Conservation (phyloP, 371 early-diverging fungal species). For the Choanephora cucurbitarum region DNA sequence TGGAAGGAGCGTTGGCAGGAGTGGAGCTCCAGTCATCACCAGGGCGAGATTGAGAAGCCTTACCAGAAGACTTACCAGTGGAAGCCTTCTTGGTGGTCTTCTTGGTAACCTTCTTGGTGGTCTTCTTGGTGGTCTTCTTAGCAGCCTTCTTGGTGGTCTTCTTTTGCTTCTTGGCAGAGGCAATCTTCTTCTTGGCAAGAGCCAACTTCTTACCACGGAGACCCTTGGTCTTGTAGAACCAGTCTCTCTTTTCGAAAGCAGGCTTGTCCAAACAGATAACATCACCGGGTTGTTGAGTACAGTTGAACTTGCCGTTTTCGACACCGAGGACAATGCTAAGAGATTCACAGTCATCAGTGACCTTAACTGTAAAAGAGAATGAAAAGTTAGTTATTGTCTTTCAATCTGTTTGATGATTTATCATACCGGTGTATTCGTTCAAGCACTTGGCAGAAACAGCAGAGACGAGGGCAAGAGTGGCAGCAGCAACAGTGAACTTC, state of each 20-base stretch:
- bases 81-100: conserved; percentile 30
- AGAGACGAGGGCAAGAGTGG: conserved; percentile 23
- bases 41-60: conserved; percentile 24
- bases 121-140: conserved; percentile 26
- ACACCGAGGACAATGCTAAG: conserved; percentile 13
- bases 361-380: conserved; percentile 11
- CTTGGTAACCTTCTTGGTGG: conserved; percentile 35
- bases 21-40: conserved; percentile 31
- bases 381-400: too few relatives aligned
- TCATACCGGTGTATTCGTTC: conserved; percentile 20
- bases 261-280: conserved; percentile 21
- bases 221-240: conserved; percentile 32
- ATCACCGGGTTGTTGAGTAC: conserved; percentile 10
- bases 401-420: neutral
- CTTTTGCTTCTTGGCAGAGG: conserved; percentile 20
- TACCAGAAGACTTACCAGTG: conserved; percentile 8
- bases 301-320: conserved; percentile 5
- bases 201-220: conserved; percentile 27
- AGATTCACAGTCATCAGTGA: conserved; percentile 20
- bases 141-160: conserved; percentile 14
- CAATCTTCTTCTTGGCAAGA: conserved; percentile 26
- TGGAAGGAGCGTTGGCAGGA: conserved; percentile 26
- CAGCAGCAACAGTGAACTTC: conserved; percentile 31
- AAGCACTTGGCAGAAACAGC: conserved; percentile 23
- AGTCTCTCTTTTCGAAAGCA: conserved; percentile 19